These are phyloP conservation scores for Arabis hirsuta DNA, from an alignment of 345 rosid genomes.

Conservation along the genomic window DNA sequence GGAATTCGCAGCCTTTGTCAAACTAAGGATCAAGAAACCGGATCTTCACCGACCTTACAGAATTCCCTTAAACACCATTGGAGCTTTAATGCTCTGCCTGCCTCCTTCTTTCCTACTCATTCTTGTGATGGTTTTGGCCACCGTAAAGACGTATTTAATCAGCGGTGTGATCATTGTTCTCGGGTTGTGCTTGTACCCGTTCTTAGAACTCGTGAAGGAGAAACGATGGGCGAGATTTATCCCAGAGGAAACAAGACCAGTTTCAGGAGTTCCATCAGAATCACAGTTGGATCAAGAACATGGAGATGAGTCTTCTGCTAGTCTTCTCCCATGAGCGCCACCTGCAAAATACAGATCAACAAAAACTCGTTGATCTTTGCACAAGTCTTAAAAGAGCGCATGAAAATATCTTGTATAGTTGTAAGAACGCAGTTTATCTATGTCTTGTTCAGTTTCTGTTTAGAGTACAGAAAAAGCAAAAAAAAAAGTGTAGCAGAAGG, in stretches of 20 bases:
- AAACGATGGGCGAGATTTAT: slow-evolving; percentile 57
- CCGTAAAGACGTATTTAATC: slow-evolving; percentile 61
- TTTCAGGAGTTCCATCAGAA: slow-evolving; percentile 27
- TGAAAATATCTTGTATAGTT: slow-evolving; percentile 27
- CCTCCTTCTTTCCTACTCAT: slow-evolving; percentile 73
- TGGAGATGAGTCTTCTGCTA: slow-evolving; percentile 58
- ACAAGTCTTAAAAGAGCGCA: neutral
- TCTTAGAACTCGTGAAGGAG: slow-evolving; percentile 54
- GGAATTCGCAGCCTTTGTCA: slow-evolving; percentile 85
- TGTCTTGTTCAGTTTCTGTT: slow-evolving; percentile 27
- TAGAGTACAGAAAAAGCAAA: slow-evolving; percentile 17
- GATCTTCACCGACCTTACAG: slow-evolving; percentile 76
- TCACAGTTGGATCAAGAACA: slow-evolving; percentile 43
- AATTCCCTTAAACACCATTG: slow-evolving; percentile 72
- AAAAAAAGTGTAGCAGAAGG: slow-evolving; percentile 6
- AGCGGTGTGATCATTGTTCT: slow-evolving; percentile 58
- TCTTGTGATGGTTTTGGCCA: slow-evolving; percentile 84
- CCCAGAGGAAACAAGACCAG: slow-evolving; percentile 34
- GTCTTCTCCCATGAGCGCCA: slow-evolving; percentile 49
- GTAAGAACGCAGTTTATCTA: slow-evolving; percentile 17
- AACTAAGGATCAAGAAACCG: slow-evolving; percentile 70
- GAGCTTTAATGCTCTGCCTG: slow-evolving; percentile 64
- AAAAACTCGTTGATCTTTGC: slow-evolving; percentile 21
- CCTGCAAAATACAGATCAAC: slow-evolving; percentile 14
- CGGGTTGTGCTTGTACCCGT: slow-evolving; percentile 68